These are phyloP conservation scores for Letharia columbiana DNA, from an alignment of 495 filamentous ascomycete species.

Conservation along the genomic window DNA sequence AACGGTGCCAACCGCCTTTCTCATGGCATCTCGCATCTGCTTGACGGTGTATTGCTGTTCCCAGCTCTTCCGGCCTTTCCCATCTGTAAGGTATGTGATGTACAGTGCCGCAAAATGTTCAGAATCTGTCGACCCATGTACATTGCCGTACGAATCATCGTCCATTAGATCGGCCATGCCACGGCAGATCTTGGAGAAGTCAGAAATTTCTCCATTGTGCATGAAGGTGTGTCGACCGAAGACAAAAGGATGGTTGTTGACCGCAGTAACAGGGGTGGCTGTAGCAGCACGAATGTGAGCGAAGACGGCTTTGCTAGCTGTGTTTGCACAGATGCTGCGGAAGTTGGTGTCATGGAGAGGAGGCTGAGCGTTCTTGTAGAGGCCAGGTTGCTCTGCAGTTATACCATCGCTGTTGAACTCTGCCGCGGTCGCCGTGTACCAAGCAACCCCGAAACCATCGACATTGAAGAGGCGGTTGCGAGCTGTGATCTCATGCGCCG, in stretches of 20 bases:
- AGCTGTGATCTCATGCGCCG: constrained; percentile 31
- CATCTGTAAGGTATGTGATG: constrained; percentile 37
- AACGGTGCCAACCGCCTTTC: constrained; percentile 34
- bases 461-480: constrained; percentile 41
- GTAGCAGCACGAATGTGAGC: constrained; percentile 41
- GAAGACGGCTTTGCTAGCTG: constrained; percentile 33
- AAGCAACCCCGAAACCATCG: constrained; percentile 32
- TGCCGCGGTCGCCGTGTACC: constrained; percentile 9
- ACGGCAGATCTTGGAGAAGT: constrained; percentile 36
- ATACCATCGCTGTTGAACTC: constrained; percentile 6
- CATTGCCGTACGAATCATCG: constrained; percentile 37
- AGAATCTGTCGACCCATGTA: constrained; percentile 40
- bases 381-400: constrained; percentile 30
- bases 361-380: constrained; percentile 41
- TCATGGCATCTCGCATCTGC: constrained; percentile 36
- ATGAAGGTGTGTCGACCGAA: constrained; percentile 44
- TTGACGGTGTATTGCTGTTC: constrained; percentile 31
- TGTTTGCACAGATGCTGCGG: constrained; percentile 37
- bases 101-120: constrained; percentile 45
- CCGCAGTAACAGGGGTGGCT: constrained; percentile 24
- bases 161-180: constrained; percentile 33
- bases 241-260: constrained; percentile 45
- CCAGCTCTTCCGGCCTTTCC: constrained; percentile 29
- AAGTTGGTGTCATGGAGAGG: constrained; percentile 43
- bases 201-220: constrained; percentile 42